Evolutionary conservation across 805 yeast genomes (phyloP), one percentile per base, ranked within the genome.

Genomic region (Nakazawaea molendinolei): DNA sequence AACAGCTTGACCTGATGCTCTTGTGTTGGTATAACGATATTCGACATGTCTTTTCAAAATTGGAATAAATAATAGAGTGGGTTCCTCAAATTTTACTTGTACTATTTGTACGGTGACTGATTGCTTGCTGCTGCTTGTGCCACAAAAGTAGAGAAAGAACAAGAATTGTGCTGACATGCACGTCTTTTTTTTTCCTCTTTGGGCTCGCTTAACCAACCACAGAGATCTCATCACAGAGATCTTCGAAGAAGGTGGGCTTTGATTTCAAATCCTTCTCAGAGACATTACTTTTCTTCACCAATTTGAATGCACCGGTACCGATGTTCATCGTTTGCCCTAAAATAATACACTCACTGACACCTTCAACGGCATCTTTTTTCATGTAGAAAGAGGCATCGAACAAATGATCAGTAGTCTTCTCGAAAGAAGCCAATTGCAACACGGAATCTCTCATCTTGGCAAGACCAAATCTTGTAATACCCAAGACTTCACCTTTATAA

Each of bases 391-490:
- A 89, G 2, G 99, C 99, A 58, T 92, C 98, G 51, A 92, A 92
- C 58, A 92, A 70, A 62, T 92, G 99, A 58, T 92, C 99, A 0
- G 98, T 90, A 4, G 99, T 92, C 66, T 92, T 92, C 58, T 92
- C 99, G 56, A 92, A 92, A 12, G 95, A 85, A 1, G 99, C 99
- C 54, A 92, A 69, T 60, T 92, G 98, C 54, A 92, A 67, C 19
- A 92, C 99, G 20, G 95, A 85, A 60, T 92, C 98, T 65, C 98
- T 79, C 97, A 92, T 92, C 60, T 94, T 92, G 51, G 96, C 90
- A 48, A 92, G 69, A 48, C 99, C 99, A 52, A 92, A 92, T 64
- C 99, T 76, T 2, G 99, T 92, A 55, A 92, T 92, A 60, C 99
- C 98, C 48, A 94, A 71, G 9, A 92, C 95, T 57, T 92, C 98